Evolutionary conservation across 2,329 filamentous ascomycete genomes (phyloP).

Genomic region (Xylaria sp.): DNA sequence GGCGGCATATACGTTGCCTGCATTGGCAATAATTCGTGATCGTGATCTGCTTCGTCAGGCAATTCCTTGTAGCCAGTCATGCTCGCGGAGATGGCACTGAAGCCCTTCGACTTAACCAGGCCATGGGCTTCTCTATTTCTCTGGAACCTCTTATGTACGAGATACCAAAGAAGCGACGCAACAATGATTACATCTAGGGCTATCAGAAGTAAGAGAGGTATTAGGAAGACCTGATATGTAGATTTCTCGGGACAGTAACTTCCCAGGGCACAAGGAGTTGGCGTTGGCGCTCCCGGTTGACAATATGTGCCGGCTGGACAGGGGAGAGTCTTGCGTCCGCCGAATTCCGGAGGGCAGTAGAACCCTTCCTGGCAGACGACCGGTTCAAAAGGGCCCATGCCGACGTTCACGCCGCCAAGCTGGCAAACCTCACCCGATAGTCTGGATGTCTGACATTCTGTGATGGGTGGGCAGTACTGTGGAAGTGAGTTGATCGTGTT

Average conservation of each 20-base stretch:
- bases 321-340: conserved; percentile 53
- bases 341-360: conserved; percentile 57
- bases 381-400: conserved; percentile 62
- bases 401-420: conserved; percentile 51
- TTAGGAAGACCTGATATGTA: conserved; percentile 54
- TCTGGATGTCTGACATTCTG: conserved; percentile 53
- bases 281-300: conserved; percentile 59
- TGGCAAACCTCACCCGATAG: conserved; percentile 51
- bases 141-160: conserved; percentile 52
- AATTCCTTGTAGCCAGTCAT: conserved; percentile 53
- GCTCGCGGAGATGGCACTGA: conserved; percentile 47
- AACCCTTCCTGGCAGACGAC: conserved; percentile 60
- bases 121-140: conserved; percentile 45
- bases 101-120: conserved; percentile 40
- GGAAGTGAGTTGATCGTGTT: conserved; percentile 60
- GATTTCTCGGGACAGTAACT: conserved; percentile 60
- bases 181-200: conserved; percentile 57
- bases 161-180: conserved; percentile 51
- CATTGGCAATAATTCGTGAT: conserved; percentile 51
- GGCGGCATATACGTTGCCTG: conserved; percentile 49
- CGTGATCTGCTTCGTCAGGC: conserved; percentile 48
- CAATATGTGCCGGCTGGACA: conserved; percentile 64
- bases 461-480: conserved; percentile 56
- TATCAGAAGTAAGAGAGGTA: conserved; percentile 58
- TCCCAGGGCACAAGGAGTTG: conserved; percentile 59